Percentiles rank a stretch among this genome's conserved stretches.
These are phyloP conservation scores for Artemisia annua DNA, from an alignment of 129 eudicot species.

Conservation along the genomic window DNA sequence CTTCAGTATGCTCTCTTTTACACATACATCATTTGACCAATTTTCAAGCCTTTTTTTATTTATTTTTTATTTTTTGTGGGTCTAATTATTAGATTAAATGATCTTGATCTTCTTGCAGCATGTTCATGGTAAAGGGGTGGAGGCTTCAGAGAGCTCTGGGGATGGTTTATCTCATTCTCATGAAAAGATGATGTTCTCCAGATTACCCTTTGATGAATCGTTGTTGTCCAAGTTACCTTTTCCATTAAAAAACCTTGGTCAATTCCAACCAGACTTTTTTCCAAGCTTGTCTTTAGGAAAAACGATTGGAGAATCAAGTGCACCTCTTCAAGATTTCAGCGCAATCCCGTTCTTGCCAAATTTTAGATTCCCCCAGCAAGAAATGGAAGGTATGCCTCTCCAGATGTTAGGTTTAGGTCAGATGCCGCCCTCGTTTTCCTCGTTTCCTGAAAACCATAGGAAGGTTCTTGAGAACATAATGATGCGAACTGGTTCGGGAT, in stretches of 20 bases:
- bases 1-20: constrained; percentile 46
- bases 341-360: constrained; percentile 64
- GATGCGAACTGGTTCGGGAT: constrained; percentile 68
- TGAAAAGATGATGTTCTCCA: constrained; percentile 58
- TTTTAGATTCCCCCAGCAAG: constrained; percentile 59
- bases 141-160: constrained; percentile 35
- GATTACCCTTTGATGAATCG: constrained; percentile 64
- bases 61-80: constrained; percentile 9
- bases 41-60: too few relatives aligned
- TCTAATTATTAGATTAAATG: constrained; percentile 1
- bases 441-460: constrained; percentile 81
- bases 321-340: constrained; percentile 35
- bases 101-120: constrained; percentile 57
- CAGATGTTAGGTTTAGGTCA: constrained; percentile 58
- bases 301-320: constrained; percentile 39
- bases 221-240: constrained; percentile 53
- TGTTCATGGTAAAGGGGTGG: constrained; percentile 7
- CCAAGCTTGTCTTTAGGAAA: constrained; percentile 68
- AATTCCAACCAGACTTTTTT: constrained; percentile 54
- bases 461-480: constrained; percentile 84
- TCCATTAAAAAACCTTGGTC: constrained; percentile 43
- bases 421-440: constrained; percentile 48
- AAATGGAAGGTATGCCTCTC: constrained; percentile 46
- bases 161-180: constrained; percentile 42
- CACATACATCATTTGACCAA: not conserved